Percentiles rank a stretch among this genome's conserved stretches.
Conservation (phyloP, 1,284 basidiomycete species). For the Coniophora puteana region DNA sequence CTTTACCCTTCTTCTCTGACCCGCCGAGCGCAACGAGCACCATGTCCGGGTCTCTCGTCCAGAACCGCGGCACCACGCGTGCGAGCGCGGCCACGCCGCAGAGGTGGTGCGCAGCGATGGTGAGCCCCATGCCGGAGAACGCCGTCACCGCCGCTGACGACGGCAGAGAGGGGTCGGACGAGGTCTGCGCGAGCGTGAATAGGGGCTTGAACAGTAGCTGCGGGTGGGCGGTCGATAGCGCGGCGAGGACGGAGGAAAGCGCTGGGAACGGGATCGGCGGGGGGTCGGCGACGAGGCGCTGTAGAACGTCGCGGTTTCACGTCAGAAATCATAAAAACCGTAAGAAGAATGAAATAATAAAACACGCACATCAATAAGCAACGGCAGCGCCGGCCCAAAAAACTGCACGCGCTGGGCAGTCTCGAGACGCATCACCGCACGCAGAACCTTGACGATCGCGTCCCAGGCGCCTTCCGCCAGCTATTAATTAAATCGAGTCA, state of each 20-base stretch:
- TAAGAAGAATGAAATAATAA: not conserved
- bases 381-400: slow-evolving; percentile 39
- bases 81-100: slow-evolving; percentile 49
- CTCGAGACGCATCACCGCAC: slow-evolving; percentile 38
- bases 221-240: slow-evolving; percentile 51
- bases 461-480: slow-evolving; percentile 21
- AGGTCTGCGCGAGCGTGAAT: slow-evolving; percentile 39
- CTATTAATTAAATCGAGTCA: no score
- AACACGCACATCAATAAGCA: slow-evolving; percentile 48
- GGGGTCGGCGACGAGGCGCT: slow-evolving; percentile 46
- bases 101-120: slow-evolving; percentile 55
- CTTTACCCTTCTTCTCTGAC: slow-evolving; percentile 24
- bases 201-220: slow-evolving; percentile 74
- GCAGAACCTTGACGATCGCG: slow-evolving; percentile 32
- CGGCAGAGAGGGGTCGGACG: no score
- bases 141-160: no score
- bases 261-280: slow-evolving; percentile 40
- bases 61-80: slow-evolving; percentile 57
- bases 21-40: slow-evolving; percentile 57
- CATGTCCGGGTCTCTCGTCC: slow-evolving; percentile 77
- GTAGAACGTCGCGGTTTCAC: no score
- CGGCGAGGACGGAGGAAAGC: slow-evolving; percentile 47
- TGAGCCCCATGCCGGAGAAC: slow-evolving; percentile 54
- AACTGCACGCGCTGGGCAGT: slow-evolving; percentile 31
- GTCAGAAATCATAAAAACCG: not conserved